phyloP scores from a whole-genome alignment of 2,329 filamentous ascomycete species.

The Scedosporium apiospermum region DNA sequence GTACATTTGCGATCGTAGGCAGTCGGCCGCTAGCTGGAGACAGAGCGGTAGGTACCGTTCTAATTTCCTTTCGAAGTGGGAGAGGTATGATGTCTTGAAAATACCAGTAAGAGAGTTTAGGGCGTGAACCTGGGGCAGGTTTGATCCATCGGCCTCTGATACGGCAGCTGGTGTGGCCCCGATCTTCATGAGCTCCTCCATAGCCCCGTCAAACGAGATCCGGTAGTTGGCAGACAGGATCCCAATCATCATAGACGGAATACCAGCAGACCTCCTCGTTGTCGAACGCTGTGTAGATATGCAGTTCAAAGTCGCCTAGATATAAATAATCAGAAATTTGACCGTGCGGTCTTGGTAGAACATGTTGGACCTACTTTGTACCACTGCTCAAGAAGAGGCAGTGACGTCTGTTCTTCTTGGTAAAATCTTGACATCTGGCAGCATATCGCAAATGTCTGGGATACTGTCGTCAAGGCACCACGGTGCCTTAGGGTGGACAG shows the following conservation, averaged over 20 bases:
- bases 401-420: conserved; percentile 18
- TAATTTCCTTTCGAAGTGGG: conserved; percentile 60
- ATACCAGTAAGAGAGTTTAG: conserved; percentile 90
- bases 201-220: conserved; percentile 32
- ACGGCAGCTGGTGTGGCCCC: conserved; percentile 42
- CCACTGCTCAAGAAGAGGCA: conserved; percentile 54
- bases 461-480: conserved; percentile 88
- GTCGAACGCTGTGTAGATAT: conserved; percentile 71
- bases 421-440: conserved; percentile 55
- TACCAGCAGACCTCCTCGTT: conserved; percentile 83
- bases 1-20: conserved; percentile 69
- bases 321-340: conserved; percentile 1
- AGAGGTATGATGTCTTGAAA: conserved; percentile 72
- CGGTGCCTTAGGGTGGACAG: conserved; percentile 76
- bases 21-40: conserved; percentile 69
- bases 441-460: conserved; percentile 74
- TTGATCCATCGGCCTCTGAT: conserved; percentile 50
- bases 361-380: conserved; percentile 45
- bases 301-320: conserved; percentile 50
- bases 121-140: conserved; percentile 85
- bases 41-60: conserved; percentile 66
- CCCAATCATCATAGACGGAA: conserved; percentile 78
- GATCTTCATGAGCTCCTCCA: conserved; percentile 52
- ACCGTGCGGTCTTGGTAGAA: background rate
- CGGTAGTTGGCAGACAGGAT: conserved; percentile 66